A percentile compares a stretch with the other conserved stretches of the same genome.
phyloP scores from a whole-genome alignment of 225 moss, liverwort and hornwort species.

The Physcomitrium patens region DNA sequence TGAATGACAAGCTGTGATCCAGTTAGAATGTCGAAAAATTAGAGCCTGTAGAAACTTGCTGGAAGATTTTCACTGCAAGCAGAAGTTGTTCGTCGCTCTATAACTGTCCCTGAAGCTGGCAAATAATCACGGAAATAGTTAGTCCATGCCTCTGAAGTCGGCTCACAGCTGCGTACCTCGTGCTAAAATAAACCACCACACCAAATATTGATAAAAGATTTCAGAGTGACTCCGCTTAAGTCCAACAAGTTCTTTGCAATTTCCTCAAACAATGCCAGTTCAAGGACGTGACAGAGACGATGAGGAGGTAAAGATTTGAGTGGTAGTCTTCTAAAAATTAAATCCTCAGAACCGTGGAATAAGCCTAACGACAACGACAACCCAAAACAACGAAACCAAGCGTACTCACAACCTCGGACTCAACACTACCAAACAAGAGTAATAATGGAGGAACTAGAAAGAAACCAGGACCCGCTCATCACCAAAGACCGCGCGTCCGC shows the following conservation, averaged over 20 bases:
- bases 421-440: background rate
- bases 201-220: too few species aligned
- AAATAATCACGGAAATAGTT: background rate
- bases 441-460: background rate
- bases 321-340: background rate
- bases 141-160: background rate
- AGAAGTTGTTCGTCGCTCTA: background rate
- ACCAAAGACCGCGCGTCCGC: slow-evolving; percentile 36
- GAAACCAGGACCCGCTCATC: background rate
- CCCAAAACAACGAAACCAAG: background rate
- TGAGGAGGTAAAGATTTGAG: background rate
- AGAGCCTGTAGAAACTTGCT: background rate
- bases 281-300: background rate
- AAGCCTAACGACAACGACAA: background rate
- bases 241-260: background rate
- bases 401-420: slow-evolving; percentile 12
- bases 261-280: slow-evolving; percentile 12
- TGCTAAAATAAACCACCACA: background rate
- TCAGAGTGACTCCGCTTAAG: background rate
- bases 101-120: slow-evolving; percentile 9
- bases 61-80: background rate
- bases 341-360: slow-evolving; percentile 10
- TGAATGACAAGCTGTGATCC: slow-evolving; percentile 8
- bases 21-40: slow-evolving; percentile 1
- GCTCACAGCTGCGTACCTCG: slow-evolving; percentile 3